Evolutionary conservation across 352 stramenopile species (phyloP), one percentile per base, ranked within the genome.

Genomic region (Globisporangium okanoganense): DNA sequence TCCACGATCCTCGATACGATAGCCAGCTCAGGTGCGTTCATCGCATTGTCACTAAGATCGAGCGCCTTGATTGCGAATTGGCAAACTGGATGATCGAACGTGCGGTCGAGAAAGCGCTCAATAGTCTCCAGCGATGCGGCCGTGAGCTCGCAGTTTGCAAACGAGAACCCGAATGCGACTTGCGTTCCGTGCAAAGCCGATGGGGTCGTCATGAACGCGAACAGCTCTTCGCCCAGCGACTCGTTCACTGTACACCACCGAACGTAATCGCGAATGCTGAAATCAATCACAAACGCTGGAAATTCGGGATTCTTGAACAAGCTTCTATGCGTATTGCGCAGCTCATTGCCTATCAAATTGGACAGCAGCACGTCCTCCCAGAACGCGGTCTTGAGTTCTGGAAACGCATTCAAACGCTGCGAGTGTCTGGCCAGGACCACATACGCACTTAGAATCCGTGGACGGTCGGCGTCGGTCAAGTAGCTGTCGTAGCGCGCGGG

Each of bases 1-100:
- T 45, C 3, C 1, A 66, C 27, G 13, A 69, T 62, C 6, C 63
- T 48, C 16, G 56, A 47, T 14, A 66, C 9, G 6, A 66, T 40
- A 3, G 48, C 31, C 0, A 70, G 33, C 0, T 66, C 51, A 3
- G 33, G 12, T 8, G 29, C 0, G 8, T 25, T 24, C 44, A 70
- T 36, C 3, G 8, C 0, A 24, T 60, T 54, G 2, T 62, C 12
- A 18, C 44, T 62, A 0, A 70, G 16, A 3, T 62, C 29, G 33
- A 70, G 44, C 35, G 12, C 22, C 2, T 22, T 13, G 22, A 54
- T 16, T 3, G 16, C 18, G 22, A 27, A 61, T 31, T 54, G 40
- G 45, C 25, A 22, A 16, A n/a, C 14, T 13, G 41, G 40, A 18
- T 13, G 22, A 14, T n/a, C n/a, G 9, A 61, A 61, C 18, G 20